phyloP scores from a whole-genome alignment of 805 yeast species.

The Candida anglica region DNA sequence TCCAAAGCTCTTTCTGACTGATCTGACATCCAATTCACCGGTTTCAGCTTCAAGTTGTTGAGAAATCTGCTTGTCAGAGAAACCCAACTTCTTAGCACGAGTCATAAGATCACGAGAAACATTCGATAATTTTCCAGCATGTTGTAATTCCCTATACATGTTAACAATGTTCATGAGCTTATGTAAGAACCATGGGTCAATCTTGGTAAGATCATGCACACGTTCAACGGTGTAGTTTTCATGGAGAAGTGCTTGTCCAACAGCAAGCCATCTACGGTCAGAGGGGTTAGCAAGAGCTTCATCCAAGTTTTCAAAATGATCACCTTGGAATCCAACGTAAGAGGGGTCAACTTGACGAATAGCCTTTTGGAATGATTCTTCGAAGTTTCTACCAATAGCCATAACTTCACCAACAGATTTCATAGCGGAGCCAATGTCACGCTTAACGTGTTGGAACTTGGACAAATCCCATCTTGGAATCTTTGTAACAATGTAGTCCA shows the following conservation, averaged over 20 bases:
- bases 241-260: constrained; percentile 92
- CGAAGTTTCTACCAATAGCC: constrained; percentile 96
- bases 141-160: constrained; percentile 77
- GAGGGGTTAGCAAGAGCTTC: constrained; percentile 79
- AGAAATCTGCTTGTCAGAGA: constrained; percentile 92
- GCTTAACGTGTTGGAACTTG: constrained; percentile 90
- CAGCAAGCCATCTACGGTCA: constrained; percentile 96
- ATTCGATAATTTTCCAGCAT: constrained; percentile 48
- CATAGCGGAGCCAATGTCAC: constrained; percentile 87
- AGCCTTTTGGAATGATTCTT: constrained; percentile 97
- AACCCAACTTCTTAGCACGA: constrained; percentile 89
- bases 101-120: constrained; percentile 66
- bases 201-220: constrained; percentile 88
- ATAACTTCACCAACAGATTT: constrained; percentile 98
- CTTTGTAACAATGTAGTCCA: constrained; percentile 95
- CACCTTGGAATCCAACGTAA: constrained; percentile 88
- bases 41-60: constrained; percentile 43
- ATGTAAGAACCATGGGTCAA: constrained; percentile 93
- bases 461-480: constrained; percentile 99
- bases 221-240: constrained; percentile 87
- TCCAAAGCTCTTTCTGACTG: constrained; percentile 72
- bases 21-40: constrained; percentile 79
- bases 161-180: constrained; percentile 90
- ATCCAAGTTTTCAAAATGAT: constrained; percentile 71
- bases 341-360: constrained; percentile 95